Evolutionary conservation across 2,329 filamentous ascomycete genomes (phyloP).

Genomic region (Coniochaeta sp.): DNA sequence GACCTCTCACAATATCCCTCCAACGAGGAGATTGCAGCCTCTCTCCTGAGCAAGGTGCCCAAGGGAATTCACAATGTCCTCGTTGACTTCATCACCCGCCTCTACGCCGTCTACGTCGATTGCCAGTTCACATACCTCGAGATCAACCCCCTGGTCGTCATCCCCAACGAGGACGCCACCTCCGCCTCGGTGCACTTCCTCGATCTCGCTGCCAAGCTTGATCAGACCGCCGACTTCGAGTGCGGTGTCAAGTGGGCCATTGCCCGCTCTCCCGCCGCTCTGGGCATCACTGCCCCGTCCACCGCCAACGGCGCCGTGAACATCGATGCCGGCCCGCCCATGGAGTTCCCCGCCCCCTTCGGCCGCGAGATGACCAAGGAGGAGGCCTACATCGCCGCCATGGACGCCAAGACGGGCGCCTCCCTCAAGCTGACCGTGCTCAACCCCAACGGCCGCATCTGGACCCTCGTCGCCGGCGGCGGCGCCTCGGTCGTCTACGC

Average conservation of each 20-base stretch:
- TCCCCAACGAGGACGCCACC: conserved; percentile 86
- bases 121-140: conserved; percentile 99
- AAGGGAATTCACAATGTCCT: conserved; percentile 95
- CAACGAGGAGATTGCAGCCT: conserved; percentile 82
- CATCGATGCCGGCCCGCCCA: conserved; percentile 93
- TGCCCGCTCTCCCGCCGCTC: conserved; percentile 80
- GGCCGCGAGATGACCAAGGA: conserved; percentile 98
- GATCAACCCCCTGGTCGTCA: conserved; percentile 98
- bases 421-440: conserved; percentile 97
- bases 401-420: conserved; percentile 98
- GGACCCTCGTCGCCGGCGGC: conserved; percentile 98
- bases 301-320: conserved; percentile 68
- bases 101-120: conserved; percentile 99
- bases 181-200: conserved; percentile 96
- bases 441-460: conserved; percentile 85
- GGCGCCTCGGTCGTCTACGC: conserved; percentile 99
- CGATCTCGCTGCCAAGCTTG: conserved; percentile 95
- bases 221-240: conserved; percentile 99
- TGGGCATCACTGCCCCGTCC: conserved; percentile 65
- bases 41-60: conserved; percentile 88
- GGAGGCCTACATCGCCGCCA: conserved; percentile 97
- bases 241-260: conserved; percentile 99
- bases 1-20: conserved; percentile 92
- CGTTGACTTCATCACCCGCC: conserved; percentile 96
- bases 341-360: conserved; percentile 98